phyloP scores from a whole-genome alignment of 2,329 filamentous ascomycete species.

The Xylariaceae sp. region DNA sequence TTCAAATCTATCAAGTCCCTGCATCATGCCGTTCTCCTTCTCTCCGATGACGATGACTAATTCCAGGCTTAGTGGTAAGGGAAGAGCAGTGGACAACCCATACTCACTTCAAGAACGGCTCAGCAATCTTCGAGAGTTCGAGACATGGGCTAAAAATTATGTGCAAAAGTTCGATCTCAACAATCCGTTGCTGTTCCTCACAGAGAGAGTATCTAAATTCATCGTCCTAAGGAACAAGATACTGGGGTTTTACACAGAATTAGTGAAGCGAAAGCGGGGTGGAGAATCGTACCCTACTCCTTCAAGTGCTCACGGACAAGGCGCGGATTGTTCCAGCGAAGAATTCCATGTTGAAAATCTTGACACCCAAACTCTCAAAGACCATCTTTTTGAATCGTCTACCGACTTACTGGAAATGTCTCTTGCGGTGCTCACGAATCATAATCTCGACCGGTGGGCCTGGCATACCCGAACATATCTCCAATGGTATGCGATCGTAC shows the following conservation, averaged over 20 bases:
- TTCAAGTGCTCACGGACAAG: neutral
- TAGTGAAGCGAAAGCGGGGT: conserved; percentile 10
- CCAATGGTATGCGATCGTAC: conserved; percentile 16
- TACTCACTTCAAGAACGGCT: conserved; percentile 9
- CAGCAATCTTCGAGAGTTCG: conserved; percentile 13
- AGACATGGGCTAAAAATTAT: conserved; percentile 13
- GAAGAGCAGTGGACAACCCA: neutral
- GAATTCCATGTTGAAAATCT: neutral
- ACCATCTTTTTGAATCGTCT: conserved; percentile 9
- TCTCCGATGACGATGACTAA: no score
- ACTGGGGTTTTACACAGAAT: conserved; percentile 11
- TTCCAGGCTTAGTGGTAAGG: conserved; percentile 1
- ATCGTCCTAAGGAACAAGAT: conserved; percentile 8
- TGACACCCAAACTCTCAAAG: conserved; percentile 10
- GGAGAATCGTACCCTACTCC: neutral
- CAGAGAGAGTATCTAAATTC: conserved; percentile 12
- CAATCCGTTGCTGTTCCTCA: conserved; percentile 8
- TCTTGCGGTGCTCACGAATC: conserved; percentile 12
- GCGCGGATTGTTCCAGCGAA: neutral
- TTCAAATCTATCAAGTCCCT: neutral
- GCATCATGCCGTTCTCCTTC: neutral
- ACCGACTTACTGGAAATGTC: conserved; percentile 8
- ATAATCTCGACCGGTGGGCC: conserved; percentile 9
- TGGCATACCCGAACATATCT: conserved; percentile 17
- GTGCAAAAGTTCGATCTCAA: conserved; percentile 10